phyloP scores from a whole-genome alignment of 2,329 filamentous ascomycete species.

The Clarireedia homoeocarpa region DNA sequence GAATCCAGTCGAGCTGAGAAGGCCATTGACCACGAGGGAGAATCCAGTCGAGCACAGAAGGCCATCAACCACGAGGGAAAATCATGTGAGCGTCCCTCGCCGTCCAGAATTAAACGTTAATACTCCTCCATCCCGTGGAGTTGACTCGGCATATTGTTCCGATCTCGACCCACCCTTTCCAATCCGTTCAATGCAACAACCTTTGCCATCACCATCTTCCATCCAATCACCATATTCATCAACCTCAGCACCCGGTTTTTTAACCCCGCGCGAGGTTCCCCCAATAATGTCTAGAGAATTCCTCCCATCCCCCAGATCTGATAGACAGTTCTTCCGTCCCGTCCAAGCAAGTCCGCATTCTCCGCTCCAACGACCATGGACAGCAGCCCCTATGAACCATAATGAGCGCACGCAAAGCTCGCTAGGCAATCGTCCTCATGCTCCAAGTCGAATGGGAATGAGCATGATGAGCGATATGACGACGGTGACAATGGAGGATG shows the following conservation, averaged over 20 bases:
- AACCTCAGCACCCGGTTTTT: neutral
- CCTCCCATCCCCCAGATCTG: slow-evolving; percentile 36
- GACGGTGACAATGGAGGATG: slow-evolving; percentile 30
- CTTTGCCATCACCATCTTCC: slow-evolving; percentile 8
- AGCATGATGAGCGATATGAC: slow-evolving; percentile 49
- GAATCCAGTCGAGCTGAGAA: neutral
- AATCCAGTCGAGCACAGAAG: neutral
- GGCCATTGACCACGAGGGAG: neutral
- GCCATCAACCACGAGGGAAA: neutral
- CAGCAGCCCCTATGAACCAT: slow-evolving; percentile 24
- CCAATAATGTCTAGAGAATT: slow-evolving; percentile 15
- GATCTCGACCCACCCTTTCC: slow-evolving; percentile 22
- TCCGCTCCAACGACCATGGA: slow-evolving; percentile 43
- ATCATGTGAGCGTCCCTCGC: slow-evolving; percentile 3
- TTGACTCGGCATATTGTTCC: slow-evolving; percentile 29
- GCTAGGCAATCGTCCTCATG: slow-evolving; percentile 22
- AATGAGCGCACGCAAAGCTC: slow-evolving; percentile 14
- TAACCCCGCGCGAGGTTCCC: slow-evolving; percentile 1
- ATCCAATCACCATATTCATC: slow-evolving; percentile 8
- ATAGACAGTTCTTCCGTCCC: slow-evolving; percentile 51
- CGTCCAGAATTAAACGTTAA: slow-evolving; percentile 12
- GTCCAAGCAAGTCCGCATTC: slow-evolving; percentile 57
- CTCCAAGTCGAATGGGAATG: slow-evolving; percentile 29
- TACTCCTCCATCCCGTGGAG: slow-evolving; percentile 24
- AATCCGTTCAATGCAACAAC: slow-evolving; percentile 11